A percentile compares a stretch with the other conserved stretches of the same genome.
Conservation (phyloP, 139 green algal species). For the Micractinium sp. region DNA sequence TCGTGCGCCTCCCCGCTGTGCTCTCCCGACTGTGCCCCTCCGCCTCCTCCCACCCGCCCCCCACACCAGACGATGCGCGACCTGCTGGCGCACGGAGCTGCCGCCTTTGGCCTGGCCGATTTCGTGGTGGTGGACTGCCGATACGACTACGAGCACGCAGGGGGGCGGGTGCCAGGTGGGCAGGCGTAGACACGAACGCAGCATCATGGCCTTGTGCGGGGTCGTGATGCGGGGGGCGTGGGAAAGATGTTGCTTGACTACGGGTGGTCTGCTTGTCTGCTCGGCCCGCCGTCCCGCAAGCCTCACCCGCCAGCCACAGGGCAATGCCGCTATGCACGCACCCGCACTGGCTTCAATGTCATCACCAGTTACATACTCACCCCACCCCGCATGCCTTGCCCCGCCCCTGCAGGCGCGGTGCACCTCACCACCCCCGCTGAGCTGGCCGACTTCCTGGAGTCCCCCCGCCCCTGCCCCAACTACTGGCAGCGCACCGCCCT, state of each 20-base stretch:
- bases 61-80: slow-evolving; percentile 16
- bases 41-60: background rate
- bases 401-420: background rate
- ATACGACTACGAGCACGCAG: slow-evolving; percentile 15
- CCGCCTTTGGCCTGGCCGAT: slow-evolving; percentile 10
- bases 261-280: no score
- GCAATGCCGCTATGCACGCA: no score
- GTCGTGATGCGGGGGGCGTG: no score
- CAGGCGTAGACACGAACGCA: background rate
- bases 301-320: no score
- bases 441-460: background rate
- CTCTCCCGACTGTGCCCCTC: background rate
- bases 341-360: no score
- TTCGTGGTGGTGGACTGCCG: slow-evolving; percentile 29
- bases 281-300: no score
- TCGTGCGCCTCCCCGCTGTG: no score
- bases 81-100: slow-evolving; percentile 8
- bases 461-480: background rate
- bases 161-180: slow-evolving; percentile 20
- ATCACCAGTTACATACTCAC: no score
- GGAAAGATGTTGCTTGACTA: no score
- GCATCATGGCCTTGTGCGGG: no score
- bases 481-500: slow-evolving; percentile 22
- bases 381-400: background rate
- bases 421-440: slow-evolving; percentile 19